A percentile compares a stretch with the other conserved stretches of the same genome.
Evolutionary conservation across 345 rosid genomes (phyloP).

Genomic region (Eutrema heterophyllum): DNA sequence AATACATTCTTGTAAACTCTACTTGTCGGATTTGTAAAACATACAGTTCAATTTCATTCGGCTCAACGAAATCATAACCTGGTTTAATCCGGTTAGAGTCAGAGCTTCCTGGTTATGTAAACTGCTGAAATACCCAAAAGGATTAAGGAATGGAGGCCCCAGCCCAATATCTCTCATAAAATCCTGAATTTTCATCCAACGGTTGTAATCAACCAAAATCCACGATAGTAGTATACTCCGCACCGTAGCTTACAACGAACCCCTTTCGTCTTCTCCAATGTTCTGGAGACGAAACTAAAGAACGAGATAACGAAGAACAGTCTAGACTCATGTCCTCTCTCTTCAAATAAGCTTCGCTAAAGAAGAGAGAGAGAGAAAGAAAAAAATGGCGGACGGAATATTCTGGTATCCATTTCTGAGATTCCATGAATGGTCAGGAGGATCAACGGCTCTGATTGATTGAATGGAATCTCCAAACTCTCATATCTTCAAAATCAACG

Average conservation of each 20-base stretch:
- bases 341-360: background rate
- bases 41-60: too few relatives aligned
- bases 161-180: background rate
- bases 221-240: background rate
- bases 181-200: background rate
- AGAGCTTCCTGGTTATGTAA: too few relatives aligned
- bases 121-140: too few relatives aligned
- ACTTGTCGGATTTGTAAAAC: too few relatives aligned
- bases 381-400: conserved; percentile 43
- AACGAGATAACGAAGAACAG: conserved; percentile 20
- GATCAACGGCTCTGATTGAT: conserved; percentile 64
- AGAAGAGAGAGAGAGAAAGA: background rate
- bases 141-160: background rate
- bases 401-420: conserved; percentile 54
- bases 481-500: conserved; percentile 78
- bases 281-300: background rate
- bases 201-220: background rate
- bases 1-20: too few relatives aligned
- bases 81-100: too few relatives aligned
- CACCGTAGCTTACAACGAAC: background rate
- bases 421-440: conserved; percentile 54
- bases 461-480: conserved; percentile 70
- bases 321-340: background rate
- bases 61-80: too few relatives aligned
- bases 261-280: conserved; percentile 17